Evolutionary conservation across 176 grass and related monocot species (phyloP), one percentile per base, ranked within the genome.

Genomic region (Alopecurus myosuroides): DNA sequence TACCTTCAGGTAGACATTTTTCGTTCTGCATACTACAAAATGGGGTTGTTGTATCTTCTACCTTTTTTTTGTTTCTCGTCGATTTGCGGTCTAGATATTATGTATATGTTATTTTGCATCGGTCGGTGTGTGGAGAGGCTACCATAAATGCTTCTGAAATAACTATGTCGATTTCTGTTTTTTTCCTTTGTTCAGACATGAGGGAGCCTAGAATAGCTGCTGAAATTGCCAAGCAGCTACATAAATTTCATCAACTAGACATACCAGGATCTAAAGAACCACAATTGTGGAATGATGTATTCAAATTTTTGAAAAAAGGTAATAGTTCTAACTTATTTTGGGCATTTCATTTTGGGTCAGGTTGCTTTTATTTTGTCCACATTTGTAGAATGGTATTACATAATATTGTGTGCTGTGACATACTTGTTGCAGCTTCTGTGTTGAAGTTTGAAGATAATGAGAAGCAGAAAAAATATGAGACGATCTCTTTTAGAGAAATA

Each of bases 241-340:
- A 25, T 13, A 89, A 65, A 77, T 99, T 98, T 82, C 97, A 99
- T 92, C 89, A 91, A 86, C 46, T 99, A 61, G 74, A 89, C 33
- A 94, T 96, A 71, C 91, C 97, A 25, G 84, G 91, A 84, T 77
- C 83, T 36, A 95, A 84, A 92, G 86, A 94, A 88, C 86, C 93
- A 61, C 91, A 99, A 51, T 48, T 99, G 55, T 99, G 97, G 97
- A 88, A 90, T 89, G 97, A 99, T 86, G 82, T 99, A 75, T 92
- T 89, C 84, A 99, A 93, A 65, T 99, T 99, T 90, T 42, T 99
- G 67, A 88, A 88, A 89, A 79, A 94, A 92, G 94, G 97, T 99
- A 65, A 45, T 2, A 51, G 18, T 29, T 60, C 6, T 70, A 56
- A 57, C n/a, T 81, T 77, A 13, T 61, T 82, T 28, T 15, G 33